A percentile compares a stretch with the other conserved stretches of the same genome.
These are phyloP conservation scores for Dichomitus squalens DNA, from an alignment of 1,284 basidiomycete genomes.

Conservation along the genomic window DNA sequence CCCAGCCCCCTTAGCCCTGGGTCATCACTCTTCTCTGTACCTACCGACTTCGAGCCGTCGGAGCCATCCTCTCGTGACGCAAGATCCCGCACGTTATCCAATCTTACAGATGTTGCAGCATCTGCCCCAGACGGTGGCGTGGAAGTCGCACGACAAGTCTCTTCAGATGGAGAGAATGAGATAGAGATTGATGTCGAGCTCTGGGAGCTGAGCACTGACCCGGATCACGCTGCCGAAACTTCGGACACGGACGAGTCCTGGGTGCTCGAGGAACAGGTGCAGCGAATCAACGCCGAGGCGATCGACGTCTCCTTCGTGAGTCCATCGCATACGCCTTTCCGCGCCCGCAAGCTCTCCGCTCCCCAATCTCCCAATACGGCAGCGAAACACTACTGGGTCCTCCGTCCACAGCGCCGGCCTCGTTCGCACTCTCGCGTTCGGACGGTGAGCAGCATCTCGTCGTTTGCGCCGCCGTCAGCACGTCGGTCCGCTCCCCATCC, in stretches of 20 bases:
- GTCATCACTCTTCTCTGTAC: constrained; percentile 30
- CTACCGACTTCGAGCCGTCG: constrained; percentile 24
- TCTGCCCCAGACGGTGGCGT: neutral
- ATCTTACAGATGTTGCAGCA: neutral
- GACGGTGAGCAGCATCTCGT: constrained; percentile 11
- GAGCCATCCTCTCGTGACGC: constrained; percentile 12
- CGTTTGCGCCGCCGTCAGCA: constrained; percentile 7
- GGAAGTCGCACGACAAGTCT: neutral
- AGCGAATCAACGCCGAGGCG: constrained; percentile 25
- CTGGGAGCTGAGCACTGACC: constrained; percentile 30
- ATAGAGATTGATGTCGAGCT: constrained; percentile 29
- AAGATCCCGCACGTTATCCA: constrained; percentile 11
- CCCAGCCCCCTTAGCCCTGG: constrained; percentile 32
- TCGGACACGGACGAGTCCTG: constrained; percentile 25
- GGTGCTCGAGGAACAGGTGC: constrained; percentile 32
- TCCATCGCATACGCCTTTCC: neutral
- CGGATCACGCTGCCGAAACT: constrained; percentile 6
- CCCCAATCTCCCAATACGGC: constrained; percentile 2
- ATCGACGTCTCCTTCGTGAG: constrained; percentile 7
- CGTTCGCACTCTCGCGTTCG: constrained; percentile 25
- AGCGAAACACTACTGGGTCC: constrained; percentile 1
- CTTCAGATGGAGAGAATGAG: constrained; percentile 9
- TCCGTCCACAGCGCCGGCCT: constrained; percentile 12
- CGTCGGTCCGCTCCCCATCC: constrained; percentile 26
- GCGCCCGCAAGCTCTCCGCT: constrained; percentile 9